Conservation (phyloP, 2,329 filamentous ascomycete species). For the Xylaria polymorpha region DNA sequence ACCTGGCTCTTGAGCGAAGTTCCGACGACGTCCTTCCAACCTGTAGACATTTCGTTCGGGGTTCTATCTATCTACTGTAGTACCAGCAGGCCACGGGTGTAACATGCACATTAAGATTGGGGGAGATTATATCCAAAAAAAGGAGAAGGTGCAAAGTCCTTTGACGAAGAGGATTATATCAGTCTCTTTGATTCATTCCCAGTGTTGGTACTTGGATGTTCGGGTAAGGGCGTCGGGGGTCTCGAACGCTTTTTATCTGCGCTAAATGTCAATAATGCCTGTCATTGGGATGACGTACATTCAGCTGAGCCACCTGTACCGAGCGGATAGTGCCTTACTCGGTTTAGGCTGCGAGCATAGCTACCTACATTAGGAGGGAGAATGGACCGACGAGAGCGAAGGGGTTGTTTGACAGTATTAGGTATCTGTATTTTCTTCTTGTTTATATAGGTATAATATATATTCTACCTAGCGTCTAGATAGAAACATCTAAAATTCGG, state of each 20-base stretch:
- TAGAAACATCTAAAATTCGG: no score
- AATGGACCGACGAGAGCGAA: no score
- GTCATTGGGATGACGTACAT: conserved; percentile 27
- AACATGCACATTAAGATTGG: neutral
- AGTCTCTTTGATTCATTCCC: conserved; percentile 6
- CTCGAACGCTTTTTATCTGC: conserved; percentile 19
- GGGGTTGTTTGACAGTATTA: no score
- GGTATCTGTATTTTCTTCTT: no score
- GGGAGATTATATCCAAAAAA: neutral
- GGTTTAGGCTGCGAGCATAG: neutral
- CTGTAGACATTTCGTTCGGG: conserved; percentile 53
- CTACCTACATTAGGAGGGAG: neutral
- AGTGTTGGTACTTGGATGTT: no score
- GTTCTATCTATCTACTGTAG: neutral
- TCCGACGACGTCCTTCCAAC: conserved; percentile 59
- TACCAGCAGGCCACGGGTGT: neutral
- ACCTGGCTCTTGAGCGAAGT: conserved; percentile 57
- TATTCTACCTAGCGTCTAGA: no score
- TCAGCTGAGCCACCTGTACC: conserved; percentile 30
- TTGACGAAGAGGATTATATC: neutral
- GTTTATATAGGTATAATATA: no score
- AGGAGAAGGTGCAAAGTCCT: neutral
- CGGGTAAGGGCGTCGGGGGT: neutral
- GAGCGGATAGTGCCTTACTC: neutral
- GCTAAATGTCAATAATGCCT: conserved; percentile 21